Evolutionary conservation across 371 early-diverging fungal genomes (phyloP).

Genomic region (Funneliformis caledonium): DNA sequence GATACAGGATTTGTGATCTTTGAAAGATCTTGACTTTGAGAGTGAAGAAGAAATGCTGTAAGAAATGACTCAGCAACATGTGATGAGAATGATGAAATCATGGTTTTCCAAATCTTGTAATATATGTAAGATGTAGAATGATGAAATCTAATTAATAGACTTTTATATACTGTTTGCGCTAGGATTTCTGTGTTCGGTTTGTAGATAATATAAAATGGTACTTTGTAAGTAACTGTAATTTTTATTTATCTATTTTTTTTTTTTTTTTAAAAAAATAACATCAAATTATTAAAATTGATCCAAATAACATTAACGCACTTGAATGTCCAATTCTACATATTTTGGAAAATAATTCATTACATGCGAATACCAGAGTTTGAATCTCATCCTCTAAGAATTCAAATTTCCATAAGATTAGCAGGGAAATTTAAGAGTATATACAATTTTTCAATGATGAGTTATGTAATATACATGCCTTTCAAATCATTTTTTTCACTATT

Average conservation of each 20-base stretch:
- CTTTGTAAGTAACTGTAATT: neutral
- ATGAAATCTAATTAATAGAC: neutral
- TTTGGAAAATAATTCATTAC: conserved; percentile 33
- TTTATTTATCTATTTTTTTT: too few relatives aligned
- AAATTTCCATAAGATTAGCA: neutral
- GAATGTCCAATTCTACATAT: conserved; percentile 38
- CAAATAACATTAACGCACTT: conserved; percentile 21
- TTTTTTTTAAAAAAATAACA: neutral
- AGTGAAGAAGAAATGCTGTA: neutral
- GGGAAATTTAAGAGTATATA: neutral
- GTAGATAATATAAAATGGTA: neutral
- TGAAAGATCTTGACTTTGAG: conserved; percentile 15
- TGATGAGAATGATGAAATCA: conserved; percentile 1
- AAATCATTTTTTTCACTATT: neutral
- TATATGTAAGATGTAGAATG: neutral
- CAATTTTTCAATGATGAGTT: neutral
- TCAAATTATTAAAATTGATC: neutral
- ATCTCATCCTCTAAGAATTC: conserved; percentile 25
- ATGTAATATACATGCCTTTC: conserved; percentile 25
- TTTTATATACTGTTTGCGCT: conserved; percentile 1
- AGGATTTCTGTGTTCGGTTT: conserved; percentile 6
- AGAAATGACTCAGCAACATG: conserved; percentile 24
- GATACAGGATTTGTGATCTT: conserved; percentile 2
- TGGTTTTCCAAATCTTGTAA: conserved; percentile 22
- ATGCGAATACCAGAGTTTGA: conserved; percentile 20